phyloP scores from a whole-genome alignment of 2,329 filamentous ascomycete genomes.

The Cladosporium austrohemisphaericum region DNA sequence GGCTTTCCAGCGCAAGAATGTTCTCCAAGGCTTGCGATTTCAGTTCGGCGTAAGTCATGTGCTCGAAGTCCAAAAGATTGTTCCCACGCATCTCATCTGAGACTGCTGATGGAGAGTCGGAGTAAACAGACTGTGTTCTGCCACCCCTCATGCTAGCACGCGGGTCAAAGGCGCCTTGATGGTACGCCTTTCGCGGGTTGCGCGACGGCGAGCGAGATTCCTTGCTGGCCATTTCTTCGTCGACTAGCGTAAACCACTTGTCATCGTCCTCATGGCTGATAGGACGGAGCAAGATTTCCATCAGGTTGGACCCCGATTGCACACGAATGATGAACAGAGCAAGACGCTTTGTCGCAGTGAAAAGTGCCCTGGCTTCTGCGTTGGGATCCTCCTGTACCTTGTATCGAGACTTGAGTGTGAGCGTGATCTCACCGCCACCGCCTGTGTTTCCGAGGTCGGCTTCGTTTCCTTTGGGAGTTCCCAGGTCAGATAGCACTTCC shows the following conservation, averaged over 20 bases:
- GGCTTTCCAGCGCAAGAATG: slow-evolving; percentile 80
- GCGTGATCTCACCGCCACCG: slow-evolving; percentile 33
- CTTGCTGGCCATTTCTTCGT: slow-evolving; percentile 66
- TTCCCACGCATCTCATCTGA: slow-evolving; percentile 28
- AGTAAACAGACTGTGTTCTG: slow-evolving; percentile 36
- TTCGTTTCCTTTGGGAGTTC: slow-evolving; percentile 94
- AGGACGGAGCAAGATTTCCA: slow-evolving; percentile 91
- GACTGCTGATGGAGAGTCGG: slow-evolving; percentile 37
- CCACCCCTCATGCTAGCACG: slow-evolving; percentile 29
- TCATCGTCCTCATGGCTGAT: slow-evolving; percentile 83
- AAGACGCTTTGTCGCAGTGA: slow-evolving; percentile 97
- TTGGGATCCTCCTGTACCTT: slow-evolving; percentile 67
- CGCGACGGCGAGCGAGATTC: slow-evolving; percentile 27
- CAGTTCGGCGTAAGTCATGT: slow-evolving; percentile 84
- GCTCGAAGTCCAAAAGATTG: slow-evolving; percentile 75
- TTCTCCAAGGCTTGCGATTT: slow-evolving; percentile 94
- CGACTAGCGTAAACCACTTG: slow-evolving; percentile 77
- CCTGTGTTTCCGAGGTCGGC: slow-evolving; percentile 55
- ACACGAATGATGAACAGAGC: slow-evolving; percentile 97
- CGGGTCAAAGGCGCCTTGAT: slow-evolving; percentile 28
- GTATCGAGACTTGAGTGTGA: slow-evolving; percentile 34
- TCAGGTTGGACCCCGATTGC: slow-evolving; percentile 84
- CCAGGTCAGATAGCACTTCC: slow-evolving; percentile 88
- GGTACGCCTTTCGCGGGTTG: slow-evolving; percentile 11
- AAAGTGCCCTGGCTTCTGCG: slow-evolving; percentile 83